Evolutionary conservation across 768 basidiomycete genomes (phyloP).

Genomic region (Ephemerocybe angulata): DNA sequence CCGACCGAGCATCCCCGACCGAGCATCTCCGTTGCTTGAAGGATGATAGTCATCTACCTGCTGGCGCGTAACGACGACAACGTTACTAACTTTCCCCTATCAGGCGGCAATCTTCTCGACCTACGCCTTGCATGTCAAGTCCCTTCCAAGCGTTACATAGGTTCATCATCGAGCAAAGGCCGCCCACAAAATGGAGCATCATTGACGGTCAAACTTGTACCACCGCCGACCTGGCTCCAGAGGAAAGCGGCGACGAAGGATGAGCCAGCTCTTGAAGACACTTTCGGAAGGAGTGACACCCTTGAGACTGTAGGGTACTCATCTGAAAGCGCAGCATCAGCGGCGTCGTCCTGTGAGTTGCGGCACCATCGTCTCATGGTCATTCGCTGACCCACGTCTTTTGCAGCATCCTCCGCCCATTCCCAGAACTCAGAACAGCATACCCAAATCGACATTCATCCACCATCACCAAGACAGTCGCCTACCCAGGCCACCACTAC

Average conservation of each 20-base stretch:
- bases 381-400: too few relatives aligned
- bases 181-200: conserved; percentile 40
- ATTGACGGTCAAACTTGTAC: conserved; percentile 24
- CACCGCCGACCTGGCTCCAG: background rate
- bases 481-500: background rate
- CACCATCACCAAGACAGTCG: conserved; percentile 12
- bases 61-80: background rate
- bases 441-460: conserved; percentile 9
- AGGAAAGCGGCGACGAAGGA: too few relatives aligned
- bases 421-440: background rate
- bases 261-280: too few relatives aligned
- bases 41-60: conserved; percentile 1
- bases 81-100: conserved; percentile 10
- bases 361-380: too few relatives aligned
- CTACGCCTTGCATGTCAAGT: conserved; percentile 43
- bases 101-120: conserved; percentile 30
- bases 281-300: too few relatives aligned
- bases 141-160: conserved; percentile 20
- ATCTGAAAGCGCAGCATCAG: background rate
- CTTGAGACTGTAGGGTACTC: background rate
- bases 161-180: conserved; percentile 30
- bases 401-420: background rate
- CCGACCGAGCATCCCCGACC: too few relatives aligned
- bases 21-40: too few relatives aligned
- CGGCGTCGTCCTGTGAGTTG: background rate